These are phyloP conservation scores for Verbena officinalis DNA, from an alignment of 257 asterid genomes.

Conservation along the genomic window DNA sequence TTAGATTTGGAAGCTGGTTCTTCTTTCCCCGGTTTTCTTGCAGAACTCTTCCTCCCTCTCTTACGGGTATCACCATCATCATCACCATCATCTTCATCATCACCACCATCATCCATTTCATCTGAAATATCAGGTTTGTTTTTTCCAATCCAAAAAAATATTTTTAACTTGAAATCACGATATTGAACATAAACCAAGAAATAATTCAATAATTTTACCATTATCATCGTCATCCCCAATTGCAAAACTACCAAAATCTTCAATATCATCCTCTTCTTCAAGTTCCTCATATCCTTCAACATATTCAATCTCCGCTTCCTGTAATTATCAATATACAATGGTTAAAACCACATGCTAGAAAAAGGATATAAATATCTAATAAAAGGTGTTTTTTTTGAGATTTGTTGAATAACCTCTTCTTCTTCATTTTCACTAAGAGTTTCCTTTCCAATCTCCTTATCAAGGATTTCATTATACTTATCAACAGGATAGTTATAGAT, in stretches of 20 bases:
- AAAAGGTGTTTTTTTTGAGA: too few species aligned
- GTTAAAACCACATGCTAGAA: slow-evolving; percentile 19
- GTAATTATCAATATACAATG: slow-evolving; percentile 31
- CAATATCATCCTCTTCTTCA: slow-evolving; percentile 92
- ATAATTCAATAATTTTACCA: slow-evolving; percentile 33
- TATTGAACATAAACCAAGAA: slow-evolving; percentile 5
- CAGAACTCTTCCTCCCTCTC: slow-evolving; percentile 49
- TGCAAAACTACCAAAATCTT: slow-evolving; percentile 64
- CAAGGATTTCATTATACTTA: slow-evolving; percentile 63
- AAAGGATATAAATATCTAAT: too few species aligned
- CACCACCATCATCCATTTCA: slow-evolving; percentile 43
- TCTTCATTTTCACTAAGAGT: slow-evolving; percentile 55
- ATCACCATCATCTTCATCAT: slow-evolving; percentile 44
- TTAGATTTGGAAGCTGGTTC: slow-evolving; percentile 49
- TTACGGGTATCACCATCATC: slow-evolving; percentile 40
- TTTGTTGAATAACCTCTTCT: too few species aligned
- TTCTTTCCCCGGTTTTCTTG: slow-evolving; percentile 54
- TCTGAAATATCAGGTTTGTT: slow-evolving; percentile 30
- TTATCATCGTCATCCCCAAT: slow-evolving; percentile 41
- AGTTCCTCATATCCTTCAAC: slow-evolving; percentile 94
- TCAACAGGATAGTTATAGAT: slow-evolving; percentile 68
- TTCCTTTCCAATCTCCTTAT: slow-evolving; percentile 43
- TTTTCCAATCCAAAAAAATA: too few species aligned
- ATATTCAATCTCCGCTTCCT: slow-evolving; percentile 73
- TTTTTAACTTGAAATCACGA: background rate